Percentiles rank a stretch among this genome's conserved stretches.
phyloP scores from a whole-genome alignment of 805 yeast genomes.

The Ogataea saltuana region DNA sequence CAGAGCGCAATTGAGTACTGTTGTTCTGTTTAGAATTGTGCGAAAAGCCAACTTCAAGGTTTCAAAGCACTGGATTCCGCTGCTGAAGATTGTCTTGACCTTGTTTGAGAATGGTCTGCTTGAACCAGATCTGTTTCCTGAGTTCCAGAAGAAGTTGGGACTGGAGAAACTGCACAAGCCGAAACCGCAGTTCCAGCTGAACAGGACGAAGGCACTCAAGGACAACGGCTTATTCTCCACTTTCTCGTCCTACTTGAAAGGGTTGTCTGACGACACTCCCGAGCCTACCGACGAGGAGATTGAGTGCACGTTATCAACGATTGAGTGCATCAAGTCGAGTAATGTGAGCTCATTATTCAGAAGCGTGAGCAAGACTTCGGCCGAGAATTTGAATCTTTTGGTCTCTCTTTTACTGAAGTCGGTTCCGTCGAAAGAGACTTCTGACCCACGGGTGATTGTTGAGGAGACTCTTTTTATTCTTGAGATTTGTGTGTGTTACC shows the following conservation, averaged over 20 bases:
- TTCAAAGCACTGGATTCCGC: slow-evolving; percentile 55
- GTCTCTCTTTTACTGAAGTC: slow-evolving; percentile 37
- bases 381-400: slow-evolving; percentile 37
- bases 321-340: slow-evolving; percentile 79
- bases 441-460: slow-evolving; percentile 28
- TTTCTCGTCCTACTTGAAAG: slow-evolving; percentile 87
- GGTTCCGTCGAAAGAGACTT: slow-evolving; percentile 37
- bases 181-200: slow-evolving; percentile 64
- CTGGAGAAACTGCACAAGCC: slow-evolving; percentile 60
- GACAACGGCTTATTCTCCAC: slow-evolving; percentile 85
- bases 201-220: slow-evolving; percentile 61
- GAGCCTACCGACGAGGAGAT: slow-evolving; percentile 95
- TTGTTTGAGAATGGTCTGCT: slow-evolving; percentile 74
- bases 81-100: slow-evolving; percentile 59
- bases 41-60: slow-evolving; percentile 55
- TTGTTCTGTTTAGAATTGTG: slow-evolving; percentile 78
- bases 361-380: slow-evolving; percentile 42
- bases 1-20: slow-evolving; percentile 87
- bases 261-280: slow-evolving; percentile 78
- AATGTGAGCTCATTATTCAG: slow-evolving; percentile 57
- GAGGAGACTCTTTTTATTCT: slow-evolving; percentile 34
- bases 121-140: slow-evolving; percentile 62
- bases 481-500: slow-evolving; percentile 35
- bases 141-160: slow-evolving; percentile 58
- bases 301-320: slow-evolving; percentile 77